These are phyloP conservation scores for Entomortierella chlamydospora DNA, from an alignment of 192 early-diverging fungal genomes.

Conservation along the genomic window DNA sequence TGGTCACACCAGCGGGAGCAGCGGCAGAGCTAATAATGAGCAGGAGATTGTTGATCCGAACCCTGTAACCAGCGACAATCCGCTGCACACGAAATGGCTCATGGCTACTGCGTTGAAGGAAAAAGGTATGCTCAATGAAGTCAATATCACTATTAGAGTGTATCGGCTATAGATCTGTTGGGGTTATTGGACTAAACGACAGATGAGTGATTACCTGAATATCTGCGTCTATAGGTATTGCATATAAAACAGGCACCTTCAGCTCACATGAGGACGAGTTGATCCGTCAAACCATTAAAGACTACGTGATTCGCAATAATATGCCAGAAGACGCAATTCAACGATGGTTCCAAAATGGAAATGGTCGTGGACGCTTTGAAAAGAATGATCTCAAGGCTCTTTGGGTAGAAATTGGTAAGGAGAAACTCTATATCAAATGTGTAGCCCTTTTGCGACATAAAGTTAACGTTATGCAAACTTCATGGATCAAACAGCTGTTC, in stretches of 20 bases:
- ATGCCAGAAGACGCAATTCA: slow-evolving; percentile 50
- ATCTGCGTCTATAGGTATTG: slow-evolving; percentile 16
- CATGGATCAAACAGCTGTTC: slow-evolving; percentile 22
- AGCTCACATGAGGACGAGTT: slow-evolving; percentile 49
- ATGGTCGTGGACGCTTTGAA: slow-evolving; percentile 48
- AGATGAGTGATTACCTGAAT: neutral
- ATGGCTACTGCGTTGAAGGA: slow-evolving; percentile 52
- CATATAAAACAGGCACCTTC: slow-evolving; percentile 46
- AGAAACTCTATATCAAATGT: neutral
- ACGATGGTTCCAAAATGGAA: slow-evolving; percentile 51
- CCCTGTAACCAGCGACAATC: slow-evolving; percentile 36
- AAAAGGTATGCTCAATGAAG: slow-evolving; percentile 23
- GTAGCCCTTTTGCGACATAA: too few species aligned
- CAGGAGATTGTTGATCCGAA: slow-evolving; percentile 6
- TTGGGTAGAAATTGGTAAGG: slow-evolving; percentile 50
- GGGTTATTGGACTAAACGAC: neutral
- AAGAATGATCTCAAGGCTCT: slow-evolving; percentile 52
- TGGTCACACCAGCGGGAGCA: too few species aligned
- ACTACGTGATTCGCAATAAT: slow-evolving; percentile 39
- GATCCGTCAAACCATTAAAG: slow-evolving; percentile 41
- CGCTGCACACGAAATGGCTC: slow-evolving; percentile 52
- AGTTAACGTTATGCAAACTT: too few species aligned
- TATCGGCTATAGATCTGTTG: too few species aligned
- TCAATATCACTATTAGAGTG: too few species aligned
- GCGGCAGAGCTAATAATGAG: neutral